phyloP scores from a whole-genome alignment of 306 rosid genomes.

The Quillaja saponaria region DNA sequence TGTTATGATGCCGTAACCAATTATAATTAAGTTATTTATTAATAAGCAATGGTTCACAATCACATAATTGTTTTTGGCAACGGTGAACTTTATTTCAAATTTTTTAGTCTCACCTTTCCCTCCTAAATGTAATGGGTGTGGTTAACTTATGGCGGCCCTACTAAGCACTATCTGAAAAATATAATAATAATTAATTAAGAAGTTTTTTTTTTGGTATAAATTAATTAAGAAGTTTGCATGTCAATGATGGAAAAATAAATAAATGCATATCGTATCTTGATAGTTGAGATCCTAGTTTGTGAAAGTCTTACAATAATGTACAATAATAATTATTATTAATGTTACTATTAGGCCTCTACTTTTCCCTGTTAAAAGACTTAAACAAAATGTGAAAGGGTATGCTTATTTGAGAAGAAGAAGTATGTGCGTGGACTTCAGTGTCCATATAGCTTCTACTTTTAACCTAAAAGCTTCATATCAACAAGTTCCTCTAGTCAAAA shows the following conservation, averaged over 20 bases:
- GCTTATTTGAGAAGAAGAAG: conserved; percentile 27
- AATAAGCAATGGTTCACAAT: no score
- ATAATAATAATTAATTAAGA: no score
- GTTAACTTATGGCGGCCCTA: conserved; percentile 39
- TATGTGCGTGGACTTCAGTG: conserved; percentile 92
- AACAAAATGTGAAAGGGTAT: conserved; percentile 27
- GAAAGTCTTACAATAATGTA: conserved; percentile 38
- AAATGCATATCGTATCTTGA: conserved; percentile 45
- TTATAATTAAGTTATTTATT: no score
- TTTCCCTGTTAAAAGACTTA: no score
- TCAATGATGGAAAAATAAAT: conserved; percentile 44
- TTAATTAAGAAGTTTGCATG: conserved; percentile 44
- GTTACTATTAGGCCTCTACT: no score
- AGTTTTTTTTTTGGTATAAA: no score
- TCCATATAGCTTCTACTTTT: conserved; percentile 58
- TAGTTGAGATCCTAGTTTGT: conserved; percentile 40
- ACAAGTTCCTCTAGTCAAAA: conserved; percentile 48
- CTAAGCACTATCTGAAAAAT: conserved; percentile 32
- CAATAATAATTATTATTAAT: no score
- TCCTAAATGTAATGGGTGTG: conserved; percentile 26
- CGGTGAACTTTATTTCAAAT: conserved; percentile 39
- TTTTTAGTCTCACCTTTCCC: conserved; percentile 44
- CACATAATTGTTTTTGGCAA: no score
- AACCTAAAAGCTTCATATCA: conserved; percentile 65
- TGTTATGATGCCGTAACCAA: no score